Conservation (phyloP, 176 grass and related monocot genomes). For the Neostapfia colusana region DNA sequence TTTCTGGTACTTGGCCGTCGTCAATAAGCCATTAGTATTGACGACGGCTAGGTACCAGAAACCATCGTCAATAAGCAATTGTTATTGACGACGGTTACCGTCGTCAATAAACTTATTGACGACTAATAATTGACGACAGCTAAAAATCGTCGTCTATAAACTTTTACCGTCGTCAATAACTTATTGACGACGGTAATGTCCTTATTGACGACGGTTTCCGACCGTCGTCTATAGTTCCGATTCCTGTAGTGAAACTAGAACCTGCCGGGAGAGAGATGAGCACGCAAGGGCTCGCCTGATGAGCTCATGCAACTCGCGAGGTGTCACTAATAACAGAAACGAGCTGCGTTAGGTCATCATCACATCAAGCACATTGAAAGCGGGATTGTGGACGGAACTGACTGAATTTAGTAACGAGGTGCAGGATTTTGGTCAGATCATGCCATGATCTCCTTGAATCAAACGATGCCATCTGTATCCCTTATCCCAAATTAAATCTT, state of each 20-base stretch:
- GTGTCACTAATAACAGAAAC: background rate
- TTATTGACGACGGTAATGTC: no score
- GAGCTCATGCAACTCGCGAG: background rate
- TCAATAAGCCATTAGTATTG: no score
- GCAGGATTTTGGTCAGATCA: constrained; percentile 25
- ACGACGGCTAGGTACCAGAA: no score
- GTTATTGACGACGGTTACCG: no score
- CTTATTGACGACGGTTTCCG: no score
- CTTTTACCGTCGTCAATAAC: no score
- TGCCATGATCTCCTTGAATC: background rate
- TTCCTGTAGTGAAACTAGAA: background rate
- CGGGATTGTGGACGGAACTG: background rate
- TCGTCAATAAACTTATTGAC: no score
- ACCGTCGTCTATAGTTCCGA: no score
- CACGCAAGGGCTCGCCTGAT: constrained; percentile 25
- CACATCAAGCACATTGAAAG: background rate
- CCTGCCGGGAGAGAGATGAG: constrained; percentile 13
- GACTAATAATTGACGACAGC: no score
- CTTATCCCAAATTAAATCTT: background rate
- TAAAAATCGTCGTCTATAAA: no score
- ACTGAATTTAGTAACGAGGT: background rate
- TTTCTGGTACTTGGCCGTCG: no score
- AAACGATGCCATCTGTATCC: background rate
- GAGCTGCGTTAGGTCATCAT: background rate
- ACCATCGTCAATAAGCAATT: no score